A percentile compares a stretch with the other conserved stretches of the same genome.
phyloP scores from a whole-genome alignment of 2,329 filamentous ascomycete genomes.

The Arthrinium phaeospermum region DNA sequence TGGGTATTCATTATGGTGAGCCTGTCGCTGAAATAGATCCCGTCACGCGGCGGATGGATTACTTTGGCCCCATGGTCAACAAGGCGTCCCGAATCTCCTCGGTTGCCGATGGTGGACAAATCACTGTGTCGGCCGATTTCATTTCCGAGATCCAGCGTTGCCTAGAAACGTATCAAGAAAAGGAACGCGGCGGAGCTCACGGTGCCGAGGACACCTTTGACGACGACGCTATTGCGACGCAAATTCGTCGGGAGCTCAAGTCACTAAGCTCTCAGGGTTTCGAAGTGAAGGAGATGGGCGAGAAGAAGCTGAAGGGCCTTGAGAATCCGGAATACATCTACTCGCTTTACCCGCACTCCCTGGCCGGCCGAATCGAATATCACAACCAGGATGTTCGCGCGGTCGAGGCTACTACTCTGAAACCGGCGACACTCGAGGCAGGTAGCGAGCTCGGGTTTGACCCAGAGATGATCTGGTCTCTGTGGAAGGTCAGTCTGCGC shows the following conservation, averaged over 20 bases:
- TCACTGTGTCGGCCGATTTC: slow-evolving; percentile 95
- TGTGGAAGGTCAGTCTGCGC: slow-evolving; percentile 88
- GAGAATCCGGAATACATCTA: slow-evolving; percentile 98
- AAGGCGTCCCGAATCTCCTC: slow-evolving; percentile 92
- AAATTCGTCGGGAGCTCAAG: slow-evolving; percentile 86
- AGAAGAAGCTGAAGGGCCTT: slow-evolving; percentile 93
- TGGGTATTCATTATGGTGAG: slow-evolving; percentile 96
- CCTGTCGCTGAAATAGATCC: slow-evolving; percentile 96
- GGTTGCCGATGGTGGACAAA: slow-evolving; percentile 94
- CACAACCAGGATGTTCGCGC: slow-evolving; percentile 56
- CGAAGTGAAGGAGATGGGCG: slow-evolving; percentile 94
- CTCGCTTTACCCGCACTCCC: slow-evolving; percentile 88
- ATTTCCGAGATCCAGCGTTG: slow-evolving; percentile 94
- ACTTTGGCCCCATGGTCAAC: slow-evolving; percentile 99
- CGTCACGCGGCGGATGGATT: slow-evolving; percentile 97
- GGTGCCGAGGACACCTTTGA: slow-evolving; percentile 77
- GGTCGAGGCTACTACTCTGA: slow-evolving; percentile 48
- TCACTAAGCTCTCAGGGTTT: slow-evolving; percentile 91
- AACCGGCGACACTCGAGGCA: slow-evolving; percentile 66
- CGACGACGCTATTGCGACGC: slow-evolving; percentile 74
- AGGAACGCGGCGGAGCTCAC: slow-evolving; percentile 71
- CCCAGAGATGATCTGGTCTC: slow-evolving; percentile 82
- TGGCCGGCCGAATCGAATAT: slow-evolving; percentile 79
- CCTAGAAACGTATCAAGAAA: slow-evolving; percentile 86
- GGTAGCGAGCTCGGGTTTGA: slow-evolving; percentile 76